Evolutionary conservation across 2,329 filamentous ascomycete genomes (phyloP).

Genomic region (Lanzia echinophila): DNA sequence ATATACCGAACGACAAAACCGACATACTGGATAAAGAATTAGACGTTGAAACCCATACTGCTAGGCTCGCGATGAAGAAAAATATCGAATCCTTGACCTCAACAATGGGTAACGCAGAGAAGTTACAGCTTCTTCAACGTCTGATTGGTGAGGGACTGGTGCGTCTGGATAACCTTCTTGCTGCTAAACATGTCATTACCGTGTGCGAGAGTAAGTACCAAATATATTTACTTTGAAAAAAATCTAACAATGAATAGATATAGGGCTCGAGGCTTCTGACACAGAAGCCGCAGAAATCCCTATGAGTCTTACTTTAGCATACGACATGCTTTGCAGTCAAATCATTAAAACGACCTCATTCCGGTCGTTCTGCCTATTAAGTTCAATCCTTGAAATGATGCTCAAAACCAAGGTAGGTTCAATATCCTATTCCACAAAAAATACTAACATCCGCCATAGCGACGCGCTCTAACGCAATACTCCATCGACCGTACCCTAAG

Average conservation of each 20-base stretch:
- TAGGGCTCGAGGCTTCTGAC: conserved; percentile 11
- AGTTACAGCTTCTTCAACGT: conserved; percentile 19
- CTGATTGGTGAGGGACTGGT: conserved; percentile 15
- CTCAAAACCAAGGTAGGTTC: conserved; percentile 27
- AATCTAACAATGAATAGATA: conserved; percentile 14
- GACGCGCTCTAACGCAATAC: conserved; percentile 28
- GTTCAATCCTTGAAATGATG: conserved; percentile 28
- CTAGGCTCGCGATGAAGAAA: conserved; percentile 19
- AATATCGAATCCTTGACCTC: conserved; percentile 11
- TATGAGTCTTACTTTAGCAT: conserved; percentile 22
- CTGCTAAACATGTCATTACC: conserved; percentile 20
- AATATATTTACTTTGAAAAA: background rate
- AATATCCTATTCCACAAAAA: background rate
- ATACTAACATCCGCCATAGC: conserved; percentile 14
- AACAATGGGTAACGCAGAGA: conserved; percentile 17
- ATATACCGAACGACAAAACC: conserved; percentile 5
- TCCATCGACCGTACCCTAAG: conserved; percentile 30
- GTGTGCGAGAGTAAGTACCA: conserved; percentile 24
- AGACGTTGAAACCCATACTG: conserved; percentile 15
- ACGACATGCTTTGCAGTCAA: conserved; percentile 21
- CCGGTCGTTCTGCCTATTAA: conserved; percentile 27
- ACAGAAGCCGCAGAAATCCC: background rate
- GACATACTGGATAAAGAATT: conserved; percentile 2
- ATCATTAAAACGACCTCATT: conserved; percentile 19
- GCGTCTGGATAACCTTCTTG: conserved; percentile 24